Conservation (phyloP, 2,329 filamentous ascomycete genomes). For the Albifimbria verrucaria region DNA sequence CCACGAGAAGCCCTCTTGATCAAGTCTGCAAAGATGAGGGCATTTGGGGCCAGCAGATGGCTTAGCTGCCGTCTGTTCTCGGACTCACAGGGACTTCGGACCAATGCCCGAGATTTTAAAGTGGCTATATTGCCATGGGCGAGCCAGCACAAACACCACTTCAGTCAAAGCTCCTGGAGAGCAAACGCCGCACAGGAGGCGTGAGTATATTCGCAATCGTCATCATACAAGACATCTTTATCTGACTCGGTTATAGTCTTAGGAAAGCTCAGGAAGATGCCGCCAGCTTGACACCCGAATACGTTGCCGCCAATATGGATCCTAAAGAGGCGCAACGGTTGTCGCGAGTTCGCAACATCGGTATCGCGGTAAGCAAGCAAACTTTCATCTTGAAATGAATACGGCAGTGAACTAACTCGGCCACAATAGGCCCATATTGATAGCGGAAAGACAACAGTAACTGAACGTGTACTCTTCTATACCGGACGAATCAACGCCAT, state of each 20-base stretch:
- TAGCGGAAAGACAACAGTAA: slow-evolving; percentile 95
- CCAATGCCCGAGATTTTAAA: slow-evolving; percentile 23
- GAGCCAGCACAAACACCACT: slow-evolving; percentile 24
- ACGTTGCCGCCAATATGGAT: slow-evolving; percentile 74
- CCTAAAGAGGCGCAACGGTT: slow-evolving; percentile 76
- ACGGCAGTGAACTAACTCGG: slow-evolving; percentile 11
- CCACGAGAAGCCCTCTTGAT: slow-evolving; percentile 7
- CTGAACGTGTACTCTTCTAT: slow-evolving; percentile 96
- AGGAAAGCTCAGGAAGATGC: slow-evolving; percentile 54
- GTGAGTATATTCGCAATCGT: slow-evolving; percentile 22
- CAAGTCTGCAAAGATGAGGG: slow-evolving; percentile 33
- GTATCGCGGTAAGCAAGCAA: slow-evolving; percentile 71
- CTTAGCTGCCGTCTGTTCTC: slow-evolving; percentile 35
- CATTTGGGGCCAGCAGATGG: slow-evolving; percentile 36
- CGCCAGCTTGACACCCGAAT: slow-evolving; percentile 50
- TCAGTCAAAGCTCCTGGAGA: slow-evolving; percentile 28
- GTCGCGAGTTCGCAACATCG: slow-evolving; percentile 87
- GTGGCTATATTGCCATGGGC: slow-evolving; percentile 16
- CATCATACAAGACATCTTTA: slow-evolving; percentile 4
- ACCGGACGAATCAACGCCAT: slow-evolving; percentile 95
- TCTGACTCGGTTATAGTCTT: slow-evolving; percentile 28
- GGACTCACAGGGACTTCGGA: slow-evolving; percentile 23
- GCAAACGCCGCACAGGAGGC: slow-evolving; percentile 38
- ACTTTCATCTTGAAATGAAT: slow-evolving; percentile 1
- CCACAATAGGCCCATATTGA: slow-evolving; percentile 82